These are phyloP conservation scores for Podospora pseudocomata DNA, from an alignment of 495 filamentous ascomycete species.

Conservation along the genomic window DNA sequence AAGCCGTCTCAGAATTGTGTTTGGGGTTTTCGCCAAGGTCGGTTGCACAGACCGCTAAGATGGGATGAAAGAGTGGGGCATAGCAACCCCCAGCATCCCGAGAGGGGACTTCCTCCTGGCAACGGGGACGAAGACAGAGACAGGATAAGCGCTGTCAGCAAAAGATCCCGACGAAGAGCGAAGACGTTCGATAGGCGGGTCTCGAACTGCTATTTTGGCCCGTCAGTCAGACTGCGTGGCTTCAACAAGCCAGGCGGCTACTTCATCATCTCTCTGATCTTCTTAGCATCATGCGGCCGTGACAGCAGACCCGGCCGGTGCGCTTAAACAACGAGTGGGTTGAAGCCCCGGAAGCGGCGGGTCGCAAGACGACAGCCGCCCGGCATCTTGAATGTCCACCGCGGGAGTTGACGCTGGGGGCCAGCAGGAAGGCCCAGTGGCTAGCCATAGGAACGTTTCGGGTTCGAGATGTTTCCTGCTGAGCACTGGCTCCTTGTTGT, in stretches of 20 bases:
- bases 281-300: slow-evolving; percentile 11
- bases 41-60: slow-evolving; percentile 20
- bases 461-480: not conserved
- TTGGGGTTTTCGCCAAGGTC: slow-evolving; percentile 38
- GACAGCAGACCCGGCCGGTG: slow-evolving; percentile 9
- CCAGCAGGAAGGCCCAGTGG: not conserved
- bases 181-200: not conserved
- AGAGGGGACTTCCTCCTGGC: not conserved
- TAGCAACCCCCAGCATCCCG: not conserved
- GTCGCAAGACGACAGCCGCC: slow-evolving; percentile 11
- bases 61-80: slow-evolving; percentile 12
- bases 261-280: not conserved
- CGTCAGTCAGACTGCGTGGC: not conserved
- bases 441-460: slow-evolving; percentile 6
- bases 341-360: slow-evolving; percentile 5
- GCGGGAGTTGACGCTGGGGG: not conserved
- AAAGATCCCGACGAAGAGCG: not conserved
- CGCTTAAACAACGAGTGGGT: slow-evolving; percentile 15
- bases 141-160: not conserved
- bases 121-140: not conserved
- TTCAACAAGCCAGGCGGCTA: not conserved
- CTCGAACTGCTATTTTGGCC: not conserved
- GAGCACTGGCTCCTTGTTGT: not conserved
- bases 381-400: slow-evolving; percentile 12
- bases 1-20: slow-evolving; percentile 46